Base-by-base conservation (phyloP, 805 yeast species). In the Saccharomycopsis fibuligera region DNA sequence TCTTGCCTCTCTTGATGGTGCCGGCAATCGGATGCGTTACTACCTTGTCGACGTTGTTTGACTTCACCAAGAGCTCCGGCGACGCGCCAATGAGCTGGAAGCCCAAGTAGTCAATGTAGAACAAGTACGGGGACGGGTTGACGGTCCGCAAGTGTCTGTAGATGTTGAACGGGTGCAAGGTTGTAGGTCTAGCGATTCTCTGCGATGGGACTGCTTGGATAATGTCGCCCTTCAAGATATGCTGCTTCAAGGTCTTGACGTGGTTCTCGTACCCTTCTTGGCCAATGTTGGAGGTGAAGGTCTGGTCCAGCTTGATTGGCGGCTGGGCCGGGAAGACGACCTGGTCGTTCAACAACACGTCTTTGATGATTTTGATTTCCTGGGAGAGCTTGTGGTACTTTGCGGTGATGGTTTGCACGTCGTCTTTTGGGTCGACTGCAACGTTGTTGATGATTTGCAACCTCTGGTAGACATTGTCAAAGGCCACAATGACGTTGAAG, bases 181-280 rank as follows among this genome's bases (percentile, higher is more conserved):
- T 80, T 0, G 99, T 93, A 33, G 96, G 96, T 66, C 97, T 81
- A 4, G 95, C 87, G 24, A 93, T 89, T 62, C 99, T 77, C 71
- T 93, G 99, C 1, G 97, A 90, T 4, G 99, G 99, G 22, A 93
- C 99, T 1, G 96, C 96, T 67, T 93, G 99, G 68, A 93, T 86
- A 50, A 93, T 87, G 61, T 93, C 98, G 51, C 99, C 99, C 57
- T 79, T 78, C 58, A 81, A 67, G 58, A 93, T 93, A 61, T 91
- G 96, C 37, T 77, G 67, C 61, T 89, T 89, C 60, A 93, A 74
- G 12, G 66, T 73, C 10, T 70, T 64, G 35, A 93, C 99, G 64
- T 87, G 95, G 27, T 59, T 59, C 67, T 93, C 96, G 64, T 93
- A 93, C 44, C 99, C 99, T 49, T 81, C 86, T 68, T 88, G 86